Evolutionary conservation across 768 basidiomycete species (phyloP), one percentile per base, ranked within the genome.

Genomic region (Lactifluus echinatus): DNA sequence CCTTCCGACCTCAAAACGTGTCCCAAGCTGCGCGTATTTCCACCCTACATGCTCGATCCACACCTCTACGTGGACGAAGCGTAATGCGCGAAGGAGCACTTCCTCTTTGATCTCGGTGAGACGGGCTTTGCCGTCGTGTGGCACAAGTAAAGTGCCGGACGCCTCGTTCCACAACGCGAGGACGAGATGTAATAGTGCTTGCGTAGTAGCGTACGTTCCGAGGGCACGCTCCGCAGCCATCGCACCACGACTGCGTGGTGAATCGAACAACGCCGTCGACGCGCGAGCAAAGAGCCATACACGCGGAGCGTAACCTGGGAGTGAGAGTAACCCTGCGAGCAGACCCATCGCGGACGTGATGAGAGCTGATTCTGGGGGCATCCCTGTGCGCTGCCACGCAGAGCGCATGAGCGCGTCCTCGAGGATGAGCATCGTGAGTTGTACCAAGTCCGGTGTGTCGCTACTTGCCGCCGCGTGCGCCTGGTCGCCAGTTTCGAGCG

Each of bases 221-320:
- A 83, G 78, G 31, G 82, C 73, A 21, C 89, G 77, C 69, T 92
- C 87, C 3, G 80, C 71, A 0, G 85, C 77, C 59, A 95, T 59
- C 11, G 72, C n/a, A 84, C 80, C 42, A 79, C 74, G 3, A 84
- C 81, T 4, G 81, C 81, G 59, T 81, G 80, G 10, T 80, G 83
- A 29, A 76, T 87, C 85, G 64, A 95, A 91, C 26, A 96, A 76
- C 21, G 83, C 78, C 0, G 79, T 74, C 0, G 91, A 87, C 5
- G 87, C 87, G 12, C 91, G 84, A 19, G 94, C 79, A 65, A 88
- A 93, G 10, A 92, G 74, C 93, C 92, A 95, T 23, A 94, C 88
- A 2, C 87, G 79, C 62, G 82, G 81, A n/a, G 89, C 87, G 65
- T 86, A 86, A 44, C 74, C 76, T 1, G 87, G 88, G 12, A 89